Conservation (phyloP, 257 asterid species). For the Nicotiana undulata region DNA sequence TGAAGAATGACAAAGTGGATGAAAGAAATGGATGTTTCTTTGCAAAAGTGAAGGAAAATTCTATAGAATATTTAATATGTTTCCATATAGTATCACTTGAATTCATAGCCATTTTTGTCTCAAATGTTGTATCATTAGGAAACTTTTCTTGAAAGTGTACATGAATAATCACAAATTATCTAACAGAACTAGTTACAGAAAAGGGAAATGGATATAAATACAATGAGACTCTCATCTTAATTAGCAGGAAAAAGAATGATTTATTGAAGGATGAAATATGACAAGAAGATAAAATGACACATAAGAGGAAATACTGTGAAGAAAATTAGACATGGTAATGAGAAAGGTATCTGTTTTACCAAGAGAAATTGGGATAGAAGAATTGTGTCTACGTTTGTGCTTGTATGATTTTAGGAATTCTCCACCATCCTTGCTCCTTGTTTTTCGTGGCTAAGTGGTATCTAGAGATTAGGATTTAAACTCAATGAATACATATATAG, state of each 20-base stretch:
- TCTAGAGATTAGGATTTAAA: background rate
- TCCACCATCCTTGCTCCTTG: background rate
- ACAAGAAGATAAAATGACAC: background rate
- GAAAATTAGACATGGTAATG: background rate
- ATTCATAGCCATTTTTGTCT: conserved; percentile 37
- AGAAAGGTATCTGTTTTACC: background rate
- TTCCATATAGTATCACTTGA: conserved; percentile 35
- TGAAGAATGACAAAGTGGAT: conserved; percentile 21
- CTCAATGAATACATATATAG: background rate
- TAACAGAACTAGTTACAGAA: background rate
- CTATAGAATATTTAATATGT: conserved; percentile 23
- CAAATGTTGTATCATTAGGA: conserved; percentile 5
- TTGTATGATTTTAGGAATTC: background rate
- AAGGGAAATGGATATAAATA: background rate
- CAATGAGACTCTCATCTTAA: background rate
- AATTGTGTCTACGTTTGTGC: background rate
- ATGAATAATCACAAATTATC: background rate
- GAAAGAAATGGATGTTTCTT: conserved; percentile 39
- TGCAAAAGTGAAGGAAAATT: conserved; percentile 16
- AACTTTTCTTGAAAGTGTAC: background rate
- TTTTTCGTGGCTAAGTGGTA: background rate
- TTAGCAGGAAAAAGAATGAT: background rate
- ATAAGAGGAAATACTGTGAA: background rate
- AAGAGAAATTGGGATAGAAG: background rate
- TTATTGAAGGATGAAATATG: background rate